These are phyloP conservation scores for Chytridium lagenaria DNA, from an alignment of 371 early-diverging fungal species.

Conservation along the genomic window DNA sequence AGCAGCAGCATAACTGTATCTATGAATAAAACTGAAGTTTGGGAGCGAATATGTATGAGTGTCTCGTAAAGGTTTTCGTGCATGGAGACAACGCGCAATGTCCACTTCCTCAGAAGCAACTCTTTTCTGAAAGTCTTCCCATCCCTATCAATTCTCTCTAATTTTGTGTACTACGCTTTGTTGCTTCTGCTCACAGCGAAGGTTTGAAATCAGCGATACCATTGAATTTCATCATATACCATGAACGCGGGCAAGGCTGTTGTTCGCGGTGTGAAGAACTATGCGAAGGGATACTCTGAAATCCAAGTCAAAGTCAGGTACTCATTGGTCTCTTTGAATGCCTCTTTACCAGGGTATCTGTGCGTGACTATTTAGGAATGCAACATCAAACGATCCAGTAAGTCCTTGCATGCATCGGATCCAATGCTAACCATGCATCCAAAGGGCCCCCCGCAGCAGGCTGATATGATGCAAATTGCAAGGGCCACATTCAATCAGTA, in stretches of 20 bases:
- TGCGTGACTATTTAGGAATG: slow-evolving; percentile 46
- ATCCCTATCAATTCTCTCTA: no score
- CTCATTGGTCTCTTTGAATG: neutral
- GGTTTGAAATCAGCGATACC: no score
- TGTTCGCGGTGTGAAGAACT: slow-evolving; percentile 74
- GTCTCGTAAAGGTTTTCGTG: no score
- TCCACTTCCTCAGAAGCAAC: no score
- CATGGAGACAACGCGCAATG: no score
- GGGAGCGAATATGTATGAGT: no score
- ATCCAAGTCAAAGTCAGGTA: slow-evolving; percentile 93
- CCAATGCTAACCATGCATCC: neutral
- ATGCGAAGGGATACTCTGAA: slow-evolving; percentile 94
- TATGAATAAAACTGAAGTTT: no score
- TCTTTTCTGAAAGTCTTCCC: no score
- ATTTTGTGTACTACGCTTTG: no score
- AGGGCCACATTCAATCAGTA: slow-evolving; percentile 86
- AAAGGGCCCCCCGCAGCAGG: slow-evolving; percentile 67
- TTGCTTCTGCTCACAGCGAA: no score
- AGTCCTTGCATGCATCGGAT: neutral
- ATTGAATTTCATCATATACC: neutral
- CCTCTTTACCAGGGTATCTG: neutral
- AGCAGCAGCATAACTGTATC: no score
- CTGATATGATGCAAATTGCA: slow-evolving; percentile 89
- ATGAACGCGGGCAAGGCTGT: slow-evolving; percentile 33
- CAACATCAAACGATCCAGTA: slow-evolving; percentile 90